Conservation (phyloP, 495 filamentous ascomycete species). For the Xylaria intraflava region DNA sequence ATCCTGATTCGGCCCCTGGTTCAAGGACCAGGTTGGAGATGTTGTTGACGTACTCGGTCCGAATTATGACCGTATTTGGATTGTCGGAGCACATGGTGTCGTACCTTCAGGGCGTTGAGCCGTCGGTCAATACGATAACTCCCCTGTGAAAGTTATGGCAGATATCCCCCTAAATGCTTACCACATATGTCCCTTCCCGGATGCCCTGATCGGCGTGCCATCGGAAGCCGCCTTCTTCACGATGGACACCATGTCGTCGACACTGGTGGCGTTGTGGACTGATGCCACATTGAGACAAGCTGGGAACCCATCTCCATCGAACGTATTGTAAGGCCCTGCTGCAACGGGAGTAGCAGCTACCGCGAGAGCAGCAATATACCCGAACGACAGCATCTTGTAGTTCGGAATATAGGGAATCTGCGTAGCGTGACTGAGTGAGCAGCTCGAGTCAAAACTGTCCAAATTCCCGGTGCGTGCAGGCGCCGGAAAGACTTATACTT, state of each 20-base stretch:
- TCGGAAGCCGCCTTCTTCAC: slow-evolving; percentile 31
- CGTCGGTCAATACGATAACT: not conserved
- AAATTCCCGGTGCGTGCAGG: not conserved
- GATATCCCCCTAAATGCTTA: slow-evolving; percentile 8
- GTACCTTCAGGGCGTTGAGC: slow-evolving; percentile 24
- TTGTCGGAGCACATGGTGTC: slow-evolving; percentile 45
- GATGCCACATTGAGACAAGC: slow-evolving; percentile 38
- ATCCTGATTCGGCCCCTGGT: slow-evolving; percentile 27
- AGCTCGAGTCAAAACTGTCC: not conserved
- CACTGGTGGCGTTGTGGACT: slow-evolving; percentile 36
- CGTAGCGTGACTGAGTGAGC: not conserved
- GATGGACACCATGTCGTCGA: slow-evolving; percentile 36
- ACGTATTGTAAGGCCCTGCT: slow-evolving; percentile 40
- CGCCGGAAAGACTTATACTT: not conserved
- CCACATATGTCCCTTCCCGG: slow-evolving; percentile 46
- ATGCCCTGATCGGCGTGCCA: slow-evolving; percentile 35
- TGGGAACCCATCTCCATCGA: slow-evolving; percentile 43
- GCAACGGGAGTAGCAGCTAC: slow-evolving; percentile 7
- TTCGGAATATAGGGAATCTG: not conserved
- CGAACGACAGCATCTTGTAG: slow-evolving; percentile 18
- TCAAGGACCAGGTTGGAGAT: slow-evolving; percentile 36
- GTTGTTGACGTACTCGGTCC: slow-evolving; percentile 36
- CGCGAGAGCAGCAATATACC: slow-evolving; percentile 11
- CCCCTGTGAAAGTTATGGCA: not conserved
- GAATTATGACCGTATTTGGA: slow-evolving; percentile 36